phyloP scores from a whole-genome alignment of 306 rosid species.

The Sicyos baderoa region DNA sequence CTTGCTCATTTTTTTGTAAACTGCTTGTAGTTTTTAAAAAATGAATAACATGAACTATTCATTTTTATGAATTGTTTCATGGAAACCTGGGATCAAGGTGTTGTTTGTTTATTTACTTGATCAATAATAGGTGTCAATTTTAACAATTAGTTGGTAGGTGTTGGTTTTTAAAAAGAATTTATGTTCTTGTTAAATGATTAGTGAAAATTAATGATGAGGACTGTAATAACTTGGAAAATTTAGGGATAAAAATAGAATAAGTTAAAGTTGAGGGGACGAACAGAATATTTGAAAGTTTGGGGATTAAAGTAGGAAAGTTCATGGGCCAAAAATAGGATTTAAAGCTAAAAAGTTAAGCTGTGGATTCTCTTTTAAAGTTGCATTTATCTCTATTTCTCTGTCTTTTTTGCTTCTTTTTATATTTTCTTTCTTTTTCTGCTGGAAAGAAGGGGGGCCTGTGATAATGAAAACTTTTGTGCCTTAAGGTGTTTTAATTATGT shows the following conservation, averaged over 20 bases:
- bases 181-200: conserved; percentile 10
- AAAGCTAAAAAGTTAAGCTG: background rate
- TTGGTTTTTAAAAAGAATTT: background rate
- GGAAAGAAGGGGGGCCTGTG: conserved; percentile 10
- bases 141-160: background rate
- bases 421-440: conserved; percentile 7
- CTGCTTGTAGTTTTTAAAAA: background rate
- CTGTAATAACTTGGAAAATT: background rate
- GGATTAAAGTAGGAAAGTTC: conserved; percentile 10
- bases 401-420: background rate
- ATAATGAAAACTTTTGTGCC: conserved; percentile 3
- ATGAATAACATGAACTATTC: too few species aligned
- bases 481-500: conserved; percentile 15
- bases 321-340: background rate
- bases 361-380: background rate
- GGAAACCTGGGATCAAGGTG: background rate
- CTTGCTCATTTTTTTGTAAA: background rate
- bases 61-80: too few species aligned
- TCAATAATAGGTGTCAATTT: background rate
- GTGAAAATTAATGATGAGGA: background rate
- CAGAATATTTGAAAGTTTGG: background rate
- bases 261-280: background rate
- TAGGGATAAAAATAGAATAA: background rate
- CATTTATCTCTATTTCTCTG: background rate
- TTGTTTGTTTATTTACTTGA: background rate